Percentiles rank a stretch among this genome's conserved stretches.
phyloP scores from a whole-genome alignment of 2,329 filamentous ascomycete genomes.

The Fusarium fujikuroi region DNA sequence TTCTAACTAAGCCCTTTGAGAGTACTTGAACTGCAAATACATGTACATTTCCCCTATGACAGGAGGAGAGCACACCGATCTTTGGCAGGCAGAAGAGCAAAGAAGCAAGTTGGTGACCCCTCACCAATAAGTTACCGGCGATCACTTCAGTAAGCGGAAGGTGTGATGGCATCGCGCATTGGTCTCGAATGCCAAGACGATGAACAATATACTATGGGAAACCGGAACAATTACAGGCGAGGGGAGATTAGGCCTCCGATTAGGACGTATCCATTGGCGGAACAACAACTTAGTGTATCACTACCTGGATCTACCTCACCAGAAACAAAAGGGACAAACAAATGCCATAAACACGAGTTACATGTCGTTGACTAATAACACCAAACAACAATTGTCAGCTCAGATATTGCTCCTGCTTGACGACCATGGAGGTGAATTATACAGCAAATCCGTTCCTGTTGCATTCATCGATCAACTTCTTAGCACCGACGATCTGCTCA shows the following conservation, averaged over 20 bases:
- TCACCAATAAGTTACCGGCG: not conserved
- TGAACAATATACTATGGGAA: too few relatives aligned
- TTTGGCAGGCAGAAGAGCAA: not conserved
- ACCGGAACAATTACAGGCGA: not conserved
- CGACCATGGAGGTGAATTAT: not conserved
- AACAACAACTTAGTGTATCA: not conserved
- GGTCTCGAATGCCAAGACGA: not conserved
- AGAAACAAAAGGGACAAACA: not conserved
- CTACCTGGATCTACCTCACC: fast-evolving
- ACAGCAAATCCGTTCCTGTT: conserved; percentile 3
- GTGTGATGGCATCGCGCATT: not conserved
- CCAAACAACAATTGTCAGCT: not conserved
- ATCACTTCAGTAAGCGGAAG: not conserved
- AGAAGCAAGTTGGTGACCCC: not conserved
- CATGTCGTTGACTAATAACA: not conserved
- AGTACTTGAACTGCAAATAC: not conserved
- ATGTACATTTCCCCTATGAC: not conserved
- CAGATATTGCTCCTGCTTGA: fast-evolving
- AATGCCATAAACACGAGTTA: not conserved
- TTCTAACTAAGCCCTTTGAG: not conserved
- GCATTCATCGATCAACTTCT: conserved; percentile 11
- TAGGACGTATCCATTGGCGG: conserved; percentile 1
- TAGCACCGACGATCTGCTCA: not conserved
- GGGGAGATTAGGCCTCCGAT: not conserved
- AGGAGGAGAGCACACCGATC: too few relatives aligned